Evolutionary conservation across 306 rosid species (phyloP).

Genomic region (Myrica gale): DNA sequence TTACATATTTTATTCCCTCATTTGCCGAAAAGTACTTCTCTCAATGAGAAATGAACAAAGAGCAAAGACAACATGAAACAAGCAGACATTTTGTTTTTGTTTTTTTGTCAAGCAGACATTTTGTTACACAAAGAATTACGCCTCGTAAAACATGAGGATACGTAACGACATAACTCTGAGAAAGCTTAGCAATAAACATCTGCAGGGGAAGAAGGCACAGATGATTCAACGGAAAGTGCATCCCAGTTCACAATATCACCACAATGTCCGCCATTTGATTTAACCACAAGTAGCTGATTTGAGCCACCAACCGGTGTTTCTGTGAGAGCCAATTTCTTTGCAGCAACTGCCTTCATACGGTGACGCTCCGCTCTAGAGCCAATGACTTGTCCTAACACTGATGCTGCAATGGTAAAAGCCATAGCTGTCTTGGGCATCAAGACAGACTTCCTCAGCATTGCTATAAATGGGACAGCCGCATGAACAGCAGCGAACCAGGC

Average conservation of each 20-base stretch:
- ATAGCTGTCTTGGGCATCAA: constrained; percentile 95
- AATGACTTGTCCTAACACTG: constrained; percentile 83
- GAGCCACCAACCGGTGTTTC: constrained; percentile 39
- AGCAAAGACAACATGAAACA: constrained; percentile 16
- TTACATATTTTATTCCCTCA: constrained; percentile 31
- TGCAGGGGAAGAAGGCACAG: constrained; percentile 53
- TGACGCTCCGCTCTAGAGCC: constrained; percentile 91
- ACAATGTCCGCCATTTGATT: constrained; percentile 51
- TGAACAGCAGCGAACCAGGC: constrained; percentile 95
- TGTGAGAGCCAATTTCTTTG: constrained; percentile 36
- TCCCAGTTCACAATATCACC: constrained; percentile 58
- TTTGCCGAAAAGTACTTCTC: constrained; percentile 17
- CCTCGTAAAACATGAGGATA: constrained; percentile 27
- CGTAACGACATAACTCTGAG: constrained; percentile 25
- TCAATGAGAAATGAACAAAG: background rate
- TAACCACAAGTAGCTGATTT: constrained; percentile 39
- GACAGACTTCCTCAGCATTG: constrained; percentile 82
- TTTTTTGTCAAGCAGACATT: background rate
- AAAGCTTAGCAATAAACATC: constrained; percentile 57
- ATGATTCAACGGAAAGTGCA: constrained; percentile 55
- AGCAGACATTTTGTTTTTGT: constrained; percentile 18
- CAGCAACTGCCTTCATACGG: constrained; percentile 57
- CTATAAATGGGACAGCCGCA: constrained; percentile 98
- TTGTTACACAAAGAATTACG: constrained; percentile 28
- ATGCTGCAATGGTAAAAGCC: constrained; percentile 97